phyloP scores from a whole-genome alignment of 1,284 basidiomycete genomes.

The Pseudozyma hubeiensis region DNA sequence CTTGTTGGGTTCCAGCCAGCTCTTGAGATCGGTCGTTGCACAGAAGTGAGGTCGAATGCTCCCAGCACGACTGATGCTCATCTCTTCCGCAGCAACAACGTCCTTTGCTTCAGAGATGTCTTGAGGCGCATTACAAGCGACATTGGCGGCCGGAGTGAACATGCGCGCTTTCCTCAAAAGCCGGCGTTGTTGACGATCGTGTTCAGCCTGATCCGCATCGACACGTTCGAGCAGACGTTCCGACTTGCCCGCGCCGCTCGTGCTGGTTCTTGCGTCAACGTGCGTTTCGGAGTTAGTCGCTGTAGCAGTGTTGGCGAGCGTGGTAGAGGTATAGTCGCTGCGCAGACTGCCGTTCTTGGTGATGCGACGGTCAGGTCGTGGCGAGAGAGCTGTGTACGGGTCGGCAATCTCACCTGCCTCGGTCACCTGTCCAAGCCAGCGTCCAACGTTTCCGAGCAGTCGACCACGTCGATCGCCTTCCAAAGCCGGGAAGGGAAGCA shows the following conservation, averaged over 20 bases:
- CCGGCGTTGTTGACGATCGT: slow-evolving; percentile 35
- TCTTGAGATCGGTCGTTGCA: slow-evolving; percentile 57
- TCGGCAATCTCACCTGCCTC: slow-evolving; percentile 36
- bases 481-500: slow-evolving; percentile 26
- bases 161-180: slow-evolving; percentile 31
- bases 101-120: neutral
- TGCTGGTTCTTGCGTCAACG: slow-evolving; percentile 4
- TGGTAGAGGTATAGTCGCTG: slow-evolving; percentile 38
- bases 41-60: slow-evolving; percentile 62
- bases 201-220: slow-evolving; percentile 26
- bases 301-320: slow-evolving; percentile 26
- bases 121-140: neutral
- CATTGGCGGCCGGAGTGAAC: slow-evolving; percentile 4
- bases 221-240: slow-evolving; percentile 25
- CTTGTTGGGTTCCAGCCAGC: slow-evolving; percentile 52
- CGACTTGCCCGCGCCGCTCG: slow-evolving; percentile 15
- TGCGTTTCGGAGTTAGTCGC: slow-evolving; percentile 23
- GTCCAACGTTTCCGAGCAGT: slow-evolving; percentile 32
- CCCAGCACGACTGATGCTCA: slow-evolving; percentile 45
- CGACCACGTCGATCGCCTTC: slow-evolving; percentile 27
- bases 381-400: slow-evolving; percentile 34
- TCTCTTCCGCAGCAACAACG: neutral
- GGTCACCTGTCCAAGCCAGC: slow-evolving; percentile 33
- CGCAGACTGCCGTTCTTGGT: slow-evolving; percentile 43
- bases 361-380: slow-evolving; percentile 30